Conservation (phyloP, 2,329 filamentous ascomycete genomes). For the Pseudogymnoascus sp. region DNA sequence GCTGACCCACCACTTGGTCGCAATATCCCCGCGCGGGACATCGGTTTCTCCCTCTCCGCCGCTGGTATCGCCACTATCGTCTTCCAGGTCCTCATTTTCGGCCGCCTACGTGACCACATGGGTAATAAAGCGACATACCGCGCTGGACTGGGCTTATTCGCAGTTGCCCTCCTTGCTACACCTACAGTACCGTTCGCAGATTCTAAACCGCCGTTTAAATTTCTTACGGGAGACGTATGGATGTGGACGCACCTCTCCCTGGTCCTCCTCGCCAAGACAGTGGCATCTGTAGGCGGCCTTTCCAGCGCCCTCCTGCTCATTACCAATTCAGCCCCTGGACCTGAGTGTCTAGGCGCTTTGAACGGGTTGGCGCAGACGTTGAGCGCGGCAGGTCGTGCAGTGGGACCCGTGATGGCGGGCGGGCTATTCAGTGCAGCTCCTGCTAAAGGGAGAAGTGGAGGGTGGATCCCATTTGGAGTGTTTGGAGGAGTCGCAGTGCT, state of each 20-base stretch:
- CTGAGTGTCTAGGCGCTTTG: conserved; percentile 76
- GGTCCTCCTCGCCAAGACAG: conserved; percentile 79
- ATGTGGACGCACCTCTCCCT: conserved; percentile 74
- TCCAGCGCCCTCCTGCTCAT: conserved; percentile 86
- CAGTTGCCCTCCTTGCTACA: conserved; percentile 76
- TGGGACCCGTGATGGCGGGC: conserved; percentile 83
- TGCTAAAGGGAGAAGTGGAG: conserved; percentile 72
- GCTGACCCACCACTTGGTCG: conserved; percentile 69
- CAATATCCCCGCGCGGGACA: conserved; percentile 64
- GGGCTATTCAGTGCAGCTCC: conserved; percentile 75
- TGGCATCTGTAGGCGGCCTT: conserved; percentile 80
- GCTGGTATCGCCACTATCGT: conserved; percentile 78
- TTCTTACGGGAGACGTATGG: conserved; percentile 57
- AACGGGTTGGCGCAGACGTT: conserved; percentile 93
- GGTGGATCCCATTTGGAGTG: conserved; percentile 57
- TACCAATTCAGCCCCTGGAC: conserved; percentile 83
- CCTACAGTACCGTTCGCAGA: conserved; percentile 79
- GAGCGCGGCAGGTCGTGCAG: conserved; percentile 78
- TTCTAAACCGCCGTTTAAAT: conserved; percentile 44
- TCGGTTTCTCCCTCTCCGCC: conserved; percentile 77
- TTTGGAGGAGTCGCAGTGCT: conserved; percentile 77
- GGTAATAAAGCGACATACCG: conserved; percentile 85
- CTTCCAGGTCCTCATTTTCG: conserved; percentile 83
- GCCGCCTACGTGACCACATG: conserved; percentile 64
- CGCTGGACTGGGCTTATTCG: conserved; percentile 68